Evolutionary conservation across 768 basidiomycete genomes (phyloP), one percentile per base, ranked within the genome.

Genomic region (Imleria badia): DNA sequence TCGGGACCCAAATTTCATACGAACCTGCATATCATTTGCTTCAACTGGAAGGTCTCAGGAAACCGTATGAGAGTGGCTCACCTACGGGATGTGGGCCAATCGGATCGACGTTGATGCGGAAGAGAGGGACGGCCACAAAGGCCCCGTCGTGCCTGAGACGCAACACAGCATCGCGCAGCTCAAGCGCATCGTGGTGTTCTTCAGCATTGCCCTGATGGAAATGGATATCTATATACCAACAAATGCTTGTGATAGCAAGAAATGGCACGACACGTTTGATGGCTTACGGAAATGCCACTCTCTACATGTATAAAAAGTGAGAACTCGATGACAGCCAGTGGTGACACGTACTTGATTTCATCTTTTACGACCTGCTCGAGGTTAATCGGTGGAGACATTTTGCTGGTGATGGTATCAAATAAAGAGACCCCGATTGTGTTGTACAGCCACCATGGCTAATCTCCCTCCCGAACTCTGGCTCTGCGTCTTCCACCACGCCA

Each of bases 1-100:
- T 76, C 1, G 89, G 89, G 23, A 78, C 84, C 89, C 89, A 91
- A 19, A 91, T 84, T 61, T 91, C 89, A 62, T 89, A 91, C 0
- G 88, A 90, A 5, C 89, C 89, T 89, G 13, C 10, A 42, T 6
- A 19, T 49, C n/a, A 20, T 42, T 10, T 13, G 13, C 10, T 35
- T 42, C 13, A 31, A 17, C 14, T 19, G 23, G 10, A 19, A 6
- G 23, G 8, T 9, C 8, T 38, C 6, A 3, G n/a, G 15, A 38
- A 38, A 19, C 9, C 2, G 29, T 14, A 31, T 42, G 10, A 36
- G 13, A 45, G 35, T 19, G 11, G 67, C 84, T 62, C 56, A 85
- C 89, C 89, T 47, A 83, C 81, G 5, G 89, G 89, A 71, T 91
- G 89, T 15, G 89, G 88, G 0, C 89, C 88, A 5, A 84, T 80